A percentile compares a stretch with the other conserved stretches of the same genome.
These are phyloP conservation scores for Kokia cookei DNA, from an alignment of 441 rosid genomes.

Conservation along the genomic window DNA sequence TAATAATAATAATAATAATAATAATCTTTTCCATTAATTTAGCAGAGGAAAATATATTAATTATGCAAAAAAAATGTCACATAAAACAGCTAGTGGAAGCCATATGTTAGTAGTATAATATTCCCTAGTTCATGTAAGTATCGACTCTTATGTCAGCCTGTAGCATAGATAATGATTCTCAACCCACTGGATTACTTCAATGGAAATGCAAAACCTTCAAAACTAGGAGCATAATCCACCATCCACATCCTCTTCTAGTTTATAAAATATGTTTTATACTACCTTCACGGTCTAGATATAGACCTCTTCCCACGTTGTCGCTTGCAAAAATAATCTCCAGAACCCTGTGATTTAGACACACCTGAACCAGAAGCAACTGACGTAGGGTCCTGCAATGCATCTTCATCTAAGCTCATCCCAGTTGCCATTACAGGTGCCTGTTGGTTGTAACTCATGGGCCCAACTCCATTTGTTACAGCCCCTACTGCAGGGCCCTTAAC, in stretches of 20 bases:
- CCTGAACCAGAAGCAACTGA: constrained; percentile 22
- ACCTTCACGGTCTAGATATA: neutral
- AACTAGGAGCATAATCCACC: neutral
- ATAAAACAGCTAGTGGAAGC: neutral
- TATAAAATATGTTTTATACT: neutral
- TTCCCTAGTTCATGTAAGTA: neutral
- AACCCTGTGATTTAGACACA: constrained; percentile 7
- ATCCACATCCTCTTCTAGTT: neutral
- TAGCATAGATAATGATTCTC: neutral
- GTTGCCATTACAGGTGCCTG: constrained; percentile 9
- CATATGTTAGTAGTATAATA: neutral
- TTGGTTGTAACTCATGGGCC: constrained; percentile 8
- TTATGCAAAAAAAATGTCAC: neutral
- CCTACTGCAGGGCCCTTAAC: constrained; percentile 10
- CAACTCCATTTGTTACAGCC: constrained; percentile 13
- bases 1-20: neutral
- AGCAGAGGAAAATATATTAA: neutral
- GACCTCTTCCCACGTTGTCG: constrained; percentile 31
- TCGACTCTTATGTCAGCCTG: neutral
- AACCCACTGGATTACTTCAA: neutral
- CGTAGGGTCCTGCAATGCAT: constrained; percentile 9
- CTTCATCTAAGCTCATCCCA: constrained; percentile 2
- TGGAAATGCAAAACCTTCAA: neutral
- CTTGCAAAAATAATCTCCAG: constrained; percentile 24
- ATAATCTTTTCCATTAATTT: neutral